Evolutionary conservation across 2,329 filamentous ascomycete species (phyloP), one percentile per base, ranked within the genome.

Genomic region (Paradendryphiella salina): DNA sequence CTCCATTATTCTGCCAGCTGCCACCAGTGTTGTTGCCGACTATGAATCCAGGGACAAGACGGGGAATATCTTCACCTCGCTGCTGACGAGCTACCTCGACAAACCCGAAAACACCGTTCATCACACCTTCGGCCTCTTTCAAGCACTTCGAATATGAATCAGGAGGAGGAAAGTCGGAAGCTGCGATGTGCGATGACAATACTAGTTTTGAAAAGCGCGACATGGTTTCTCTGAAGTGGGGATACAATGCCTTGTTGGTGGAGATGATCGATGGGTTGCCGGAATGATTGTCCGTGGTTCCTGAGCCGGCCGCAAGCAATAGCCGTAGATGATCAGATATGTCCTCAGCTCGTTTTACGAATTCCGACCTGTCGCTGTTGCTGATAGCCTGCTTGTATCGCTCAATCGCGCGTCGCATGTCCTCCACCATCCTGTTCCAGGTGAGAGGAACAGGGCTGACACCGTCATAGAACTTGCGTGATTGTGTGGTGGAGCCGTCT

Each of bases 161-260:
- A 13, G 90, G 86, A 46, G 93, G 91, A 7, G 93, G 92, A 85
- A 91, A 97, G 75, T 99, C 94, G 28, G 93, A 90, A 5, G 93
- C 91, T 32, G 94, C 94, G 70, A 99, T 96, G 70, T 99, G 94
- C 11, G 94, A 97, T 2, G 94, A 99, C 40, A 99, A 86, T 36
- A 99, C 94, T 8, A 99, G 81, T 73, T 99, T 99, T n/a, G 94
- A 97, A 73, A 99, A 99, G 65, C 96, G 92, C 36, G 94, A 97
- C 94, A 99, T 99, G 86, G 97, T 97, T 70, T 97, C 94, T 46
- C 94, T 83, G 75, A 99, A 99, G 74, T 97, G 92, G 18, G 94
- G 94, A 69, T 97, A 97, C 13, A 99, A 79, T 0, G 91, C 89
- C 73, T 97, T 97, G 79, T 99, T 99, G 4, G 90, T 95, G 5